Conservation (phyloP, 164 flowering plant species). For the Euptelea pleiosperma region DNA sequence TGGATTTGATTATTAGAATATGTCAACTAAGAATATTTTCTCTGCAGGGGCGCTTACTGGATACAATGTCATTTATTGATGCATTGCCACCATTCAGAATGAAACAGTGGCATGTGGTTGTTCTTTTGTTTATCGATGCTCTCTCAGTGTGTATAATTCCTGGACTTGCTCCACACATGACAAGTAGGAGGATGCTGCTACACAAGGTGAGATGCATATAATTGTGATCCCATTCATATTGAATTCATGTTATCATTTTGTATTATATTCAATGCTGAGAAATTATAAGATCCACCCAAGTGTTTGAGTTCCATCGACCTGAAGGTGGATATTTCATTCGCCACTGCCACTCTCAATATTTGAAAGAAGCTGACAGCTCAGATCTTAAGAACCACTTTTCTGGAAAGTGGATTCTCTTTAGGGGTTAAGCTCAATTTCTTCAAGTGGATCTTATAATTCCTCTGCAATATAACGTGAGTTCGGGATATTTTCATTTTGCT, state of each 20-base stretch:
- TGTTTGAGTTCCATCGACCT: background rate
- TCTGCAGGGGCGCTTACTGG: slow-evolving; percentile 55
- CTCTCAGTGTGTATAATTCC: slow-evolving; percentile 73
- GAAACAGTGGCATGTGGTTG: slow-evolving; percentile 83
- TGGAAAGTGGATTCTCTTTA: no score
- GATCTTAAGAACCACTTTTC: no score
- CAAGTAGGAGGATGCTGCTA: slow-evolving; percentile 44
- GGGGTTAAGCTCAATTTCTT: no score
- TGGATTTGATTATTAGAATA: background rate
- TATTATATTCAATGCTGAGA: background rate
- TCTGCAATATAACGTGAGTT: no score
- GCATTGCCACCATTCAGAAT: slow-evolving; percentile 68
- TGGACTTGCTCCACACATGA: slow-evolving; percentile 48
- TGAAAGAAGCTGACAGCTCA: no score
- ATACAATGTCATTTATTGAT: slow-evolving; percentile 74
- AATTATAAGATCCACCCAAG: background rate
- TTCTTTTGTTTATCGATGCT: slow-evolving; percentile 72
- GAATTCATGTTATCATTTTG: background rate
- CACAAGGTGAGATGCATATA: slow-evolving; percentile 49
- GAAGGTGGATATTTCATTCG: background rate
- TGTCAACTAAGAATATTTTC: background rate
- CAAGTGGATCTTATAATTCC: no score
- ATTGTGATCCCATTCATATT: background rate
- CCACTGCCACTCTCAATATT: no score
- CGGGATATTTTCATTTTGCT: no score